Percentiles rank a stretch among this genome's conserved stretches.
phyloP scores from a whole-genome alignment of 441 rosid species.

The Gossypium gossypioides region DNA sequence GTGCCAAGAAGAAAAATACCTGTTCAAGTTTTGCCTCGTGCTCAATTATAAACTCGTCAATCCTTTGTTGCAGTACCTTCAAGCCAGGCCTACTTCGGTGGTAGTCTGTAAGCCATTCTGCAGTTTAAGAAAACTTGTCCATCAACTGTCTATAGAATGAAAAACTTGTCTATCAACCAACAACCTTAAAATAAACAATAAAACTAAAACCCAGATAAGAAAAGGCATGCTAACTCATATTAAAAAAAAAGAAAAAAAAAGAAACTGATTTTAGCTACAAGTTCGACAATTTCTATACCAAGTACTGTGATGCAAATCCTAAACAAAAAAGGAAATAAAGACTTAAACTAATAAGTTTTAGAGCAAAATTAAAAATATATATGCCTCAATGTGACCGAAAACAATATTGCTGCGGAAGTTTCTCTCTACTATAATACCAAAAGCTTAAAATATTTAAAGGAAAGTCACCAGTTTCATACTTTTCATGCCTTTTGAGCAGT shows the following conservation, averaged over 20 bases:
- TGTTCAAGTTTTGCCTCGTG: slow-evolving; percentile 70
- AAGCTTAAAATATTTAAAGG: neutral
- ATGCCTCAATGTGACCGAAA: neutral
- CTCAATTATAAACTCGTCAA: slow-evolving; percentile 64
- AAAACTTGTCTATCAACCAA: neutral
- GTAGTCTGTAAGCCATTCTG: slow-evolving; percentile 80
- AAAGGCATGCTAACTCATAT: neutral
- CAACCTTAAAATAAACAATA: neutral
- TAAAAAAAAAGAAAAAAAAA: neutral
- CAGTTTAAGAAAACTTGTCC: slow-evolving; percentile 12
- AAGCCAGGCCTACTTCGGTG: slow-evolving; percentile 66
- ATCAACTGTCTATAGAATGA: neutral
- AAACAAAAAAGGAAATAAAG: neutral
- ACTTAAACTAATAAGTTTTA: neutral
- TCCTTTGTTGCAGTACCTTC: slow-evolving; percentile 61
- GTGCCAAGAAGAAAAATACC: slow-evolving; percentile 28
- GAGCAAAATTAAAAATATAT: neutral
- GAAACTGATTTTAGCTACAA: neutral
- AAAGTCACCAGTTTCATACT: slow-evolving; percentile 34
- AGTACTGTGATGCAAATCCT: neutral
- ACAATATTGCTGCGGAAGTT: neutral
- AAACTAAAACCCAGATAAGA: neutral
- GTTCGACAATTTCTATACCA: neutral
- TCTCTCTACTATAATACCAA: neutral
- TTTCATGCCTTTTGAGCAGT: slow-evolving; percentile 73